Base-by-base conservation (phyloP, 495 filamentous ascomycete species). In the Penicillium parvum region DNA sequence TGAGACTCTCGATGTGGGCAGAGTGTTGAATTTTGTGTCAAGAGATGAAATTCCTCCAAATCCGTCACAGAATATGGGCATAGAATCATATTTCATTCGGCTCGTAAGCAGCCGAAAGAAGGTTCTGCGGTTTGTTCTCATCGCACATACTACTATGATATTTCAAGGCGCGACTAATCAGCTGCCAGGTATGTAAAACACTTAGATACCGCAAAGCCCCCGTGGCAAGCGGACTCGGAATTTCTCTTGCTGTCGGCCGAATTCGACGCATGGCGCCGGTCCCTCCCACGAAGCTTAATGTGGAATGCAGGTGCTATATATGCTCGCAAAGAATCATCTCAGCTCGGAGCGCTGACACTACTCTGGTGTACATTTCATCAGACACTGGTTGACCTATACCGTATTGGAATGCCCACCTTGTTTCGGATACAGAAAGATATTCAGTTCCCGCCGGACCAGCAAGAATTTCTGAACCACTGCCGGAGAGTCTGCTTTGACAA, bases 281-380 rank as follows among this genome's bases (percentile, higher is more conserved):
- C 32, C 17, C 40, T 53, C 7, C 45, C 50, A 1, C 45, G 44
- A 3, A 53, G 40, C 27, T 11, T 49, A 3, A 35, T 40, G 15
- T 49, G 45, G 50, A 27, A 26, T 14, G 30, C 50, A 8, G 33
- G 27, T 2, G 36, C 45, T 4, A 53, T 53, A 9, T 53, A 48
- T 17, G 50, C 50, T n/a, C 50, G 40, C 7, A 53, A 49, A 28
- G 45, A 49, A 23, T 45, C 50, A 7, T 43, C 45, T 9, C 45
- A 53, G 16, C 33, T 53, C 7, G 50, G 50, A 7, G 45, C 50
- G 10, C 29, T 53, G 12, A 45, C 46, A 12, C 23, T 53, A 5
- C 40, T 53, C 20, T 53, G 50, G 50, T 53, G 44, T 17, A 53
- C 50, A 2, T 49, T 45, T 29, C 32, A 53, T 22, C 50, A 53